Percentiles rank a stretch among this genome's conserved stretches.
Conservation (phyloP, 1,284 basidiomycete genomes). For the Phylloboletellus chloephorus region DNA sequence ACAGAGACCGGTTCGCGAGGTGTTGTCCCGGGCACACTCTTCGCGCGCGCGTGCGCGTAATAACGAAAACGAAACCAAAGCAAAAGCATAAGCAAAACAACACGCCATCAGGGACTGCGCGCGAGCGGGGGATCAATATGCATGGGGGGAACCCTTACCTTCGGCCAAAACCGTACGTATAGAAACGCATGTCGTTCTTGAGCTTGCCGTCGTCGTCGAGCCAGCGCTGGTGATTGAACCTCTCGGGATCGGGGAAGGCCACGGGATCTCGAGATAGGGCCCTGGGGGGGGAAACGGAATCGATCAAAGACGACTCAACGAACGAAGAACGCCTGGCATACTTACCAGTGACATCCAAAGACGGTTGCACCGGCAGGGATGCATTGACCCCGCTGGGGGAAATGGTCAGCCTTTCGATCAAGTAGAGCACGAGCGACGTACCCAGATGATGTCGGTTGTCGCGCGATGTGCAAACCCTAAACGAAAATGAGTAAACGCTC, state of each 20-base stretch:
- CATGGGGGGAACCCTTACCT: slow-evolving; percentile 34
- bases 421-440: slow-evolving; percentile 21
- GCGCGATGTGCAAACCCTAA: slow-evolving; percentile 52
- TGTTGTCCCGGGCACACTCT: slow-evolving; percentile 23
- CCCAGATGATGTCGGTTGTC: slow-evolving; percentile 57
- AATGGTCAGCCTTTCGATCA: not conserved
- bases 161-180: slow-evolving; percentile 56
- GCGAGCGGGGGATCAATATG: not conserved
- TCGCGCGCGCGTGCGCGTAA: not conserved
- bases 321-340: not conserved
- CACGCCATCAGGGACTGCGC: not conserved
- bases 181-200: slow-evolving; percentile 45
- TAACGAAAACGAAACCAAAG: not conserved
- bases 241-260: slow-evolving; percentile 54
- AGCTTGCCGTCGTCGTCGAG: slow-evolving; percentile 45
- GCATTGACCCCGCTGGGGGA: slow-evolving; percentile 43
- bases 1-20: slow-evolving; percentile 21
- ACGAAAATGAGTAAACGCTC: not conserved
- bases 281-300: no score
- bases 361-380: slow-evolving; percentile 58
- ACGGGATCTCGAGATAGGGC: slow-evolving; percentile 51
- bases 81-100: no score
- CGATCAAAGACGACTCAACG: not conserved
- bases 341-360: slow-evolving; percentile 42
- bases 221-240: slow-evolving; percentile 57